These are phyloP conservation scores for Tolypocladium paradoxum DNA, from an alignment of 2,329 filamentous ascomycete genomes.

Conservation along the genomic window DNA sequence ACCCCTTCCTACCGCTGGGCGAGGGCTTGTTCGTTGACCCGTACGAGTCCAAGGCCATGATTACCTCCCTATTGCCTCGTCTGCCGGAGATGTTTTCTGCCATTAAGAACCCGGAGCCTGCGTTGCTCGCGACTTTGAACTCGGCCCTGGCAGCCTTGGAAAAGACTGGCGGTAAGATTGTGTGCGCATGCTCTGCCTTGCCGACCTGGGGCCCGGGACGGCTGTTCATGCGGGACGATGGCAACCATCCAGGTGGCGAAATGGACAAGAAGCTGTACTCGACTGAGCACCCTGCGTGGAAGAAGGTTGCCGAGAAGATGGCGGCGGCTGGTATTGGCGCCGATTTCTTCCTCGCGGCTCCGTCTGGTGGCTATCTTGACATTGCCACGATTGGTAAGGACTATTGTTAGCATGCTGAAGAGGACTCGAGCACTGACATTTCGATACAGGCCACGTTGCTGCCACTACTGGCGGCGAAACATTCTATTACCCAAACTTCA, in stretches of 20 bases:
- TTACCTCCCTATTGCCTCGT: conserved; percentile 73
- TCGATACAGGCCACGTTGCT: conserved; percentile 58
- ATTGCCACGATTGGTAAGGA: conserved; percentile 74
- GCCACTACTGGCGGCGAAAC: conserved; percentile 88
- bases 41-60: conserved; percentile 76
- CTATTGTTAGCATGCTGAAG: background rate
- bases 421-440: conserved; percentile 7
- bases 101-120: conserved; percentile 84
- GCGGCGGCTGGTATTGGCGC: conserved; percentile 76
- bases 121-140: conserved; percentile 73
- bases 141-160: conserved; percentile 76
- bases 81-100: conserved; percentile 79
- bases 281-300: conserved; percentile 82
- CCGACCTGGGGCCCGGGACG: conserved; percentile 86
- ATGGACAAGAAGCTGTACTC: conserved; percentile 84
- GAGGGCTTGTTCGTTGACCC: conserved; percentile 93
- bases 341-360: conserved; percentile 90
- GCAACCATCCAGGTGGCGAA: conserved; percentile 76
- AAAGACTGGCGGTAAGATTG: conserved; percentile 80
- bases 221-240: conserved; percentile 77
- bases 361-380: conserved; percentile 83
- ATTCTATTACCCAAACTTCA: conserved; percentile 96
- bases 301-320: conserved; percentile 78
- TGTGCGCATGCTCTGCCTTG: conserved; percentile 78
- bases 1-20: conserved; percentile 86